Conservation (phyloP, 345 rosid genomes). For the Pugionium dolabratum region DNA sequence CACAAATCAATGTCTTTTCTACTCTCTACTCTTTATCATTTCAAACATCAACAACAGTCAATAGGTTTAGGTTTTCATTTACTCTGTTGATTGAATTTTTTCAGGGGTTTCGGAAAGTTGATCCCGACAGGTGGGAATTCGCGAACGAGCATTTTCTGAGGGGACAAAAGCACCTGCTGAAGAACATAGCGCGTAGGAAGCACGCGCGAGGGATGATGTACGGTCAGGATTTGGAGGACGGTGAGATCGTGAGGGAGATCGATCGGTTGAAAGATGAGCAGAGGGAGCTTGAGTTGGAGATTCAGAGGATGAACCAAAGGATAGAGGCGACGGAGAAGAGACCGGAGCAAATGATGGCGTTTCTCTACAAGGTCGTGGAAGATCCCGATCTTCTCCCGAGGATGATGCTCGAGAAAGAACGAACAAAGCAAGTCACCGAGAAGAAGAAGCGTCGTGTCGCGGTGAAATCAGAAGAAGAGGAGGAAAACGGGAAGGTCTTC, state of each 20-base stretch:
- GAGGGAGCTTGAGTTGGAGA: constrained; percentile 55
- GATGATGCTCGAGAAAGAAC: constrained; percentile 61
- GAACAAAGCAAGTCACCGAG: constrained; percentile 31
- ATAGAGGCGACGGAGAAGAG: constrained; percentile 81
- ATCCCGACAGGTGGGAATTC: constrained; percentile 94
- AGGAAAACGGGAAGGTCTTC: constrained; percentile 45
- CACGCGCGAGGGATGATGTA: constrained; percentile 48
- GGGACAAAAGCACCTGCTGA: constrained; percentile 77
- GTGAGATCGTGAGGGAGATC: constrained; percentile 67
- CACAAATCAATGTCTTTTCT: too few relatives aligned
- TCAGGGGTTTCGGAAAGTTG: constrained; percentile 91
- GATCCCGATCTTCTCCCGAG: constrained; percentile 80
- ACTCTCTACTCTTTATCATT: too few relatives aligned
- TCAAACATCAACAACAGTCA: too few relatives aligned
- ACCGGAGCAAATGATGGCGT: constrained; percentile 92
- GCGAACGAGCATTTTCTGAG: constrained; percentile 86
- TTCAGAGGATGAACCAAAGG: constrained; percentile 65
- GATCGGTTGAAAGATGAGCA: constrained; percentile 78
- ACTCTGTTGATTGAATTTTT: too few relatives aligned
- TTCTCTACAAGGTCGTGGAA: constrained; percentile 70
- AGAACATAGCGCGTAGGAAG: constrained; percentile 72
- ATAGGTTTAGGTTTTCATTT: too few relatives aligned
- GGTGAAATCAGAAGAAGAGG: constrained; percentile 51
- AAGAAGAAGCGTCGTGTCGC: constrained; percentile 60
- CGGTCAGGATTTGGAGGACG: constrained; percentile 54